Conservation (phyloP, 2,329 filamentous ascomycete genomes). For the Aspergillus sp. region DNA sequence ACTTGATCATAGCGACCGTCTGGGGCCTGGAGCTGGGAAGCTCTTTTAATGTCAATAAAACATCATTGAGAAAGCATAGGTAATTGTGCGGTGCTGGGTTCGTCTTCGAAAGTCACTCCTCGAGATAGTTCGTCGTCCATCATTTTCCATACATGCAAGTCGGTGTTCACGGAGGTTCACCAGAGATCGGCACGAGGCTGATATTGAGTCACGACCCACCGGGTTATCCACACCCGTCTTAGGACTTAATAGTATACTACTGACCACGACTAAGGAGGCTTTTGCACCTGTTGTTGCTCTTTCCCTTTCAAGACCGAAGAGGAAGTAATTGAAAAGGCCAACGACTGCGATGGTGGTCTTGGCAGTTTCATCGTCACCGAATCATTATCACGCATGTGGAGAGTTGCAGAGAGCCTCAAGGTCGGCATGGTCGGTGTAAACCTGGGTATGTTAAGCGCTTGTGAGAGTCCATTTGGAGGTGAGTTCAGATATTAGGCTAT, state of each 20-base stretch:
- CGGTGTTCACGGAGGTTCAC: no score
- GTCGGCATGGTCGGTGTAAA: slow-evolving; percentile 20
- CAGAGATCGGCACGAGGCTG: no score
- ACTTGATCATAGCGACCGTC: background rate
- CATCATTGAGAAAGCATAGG: background rate
- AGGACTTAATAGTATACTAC: no score
- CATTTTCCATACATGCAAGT: background rate
- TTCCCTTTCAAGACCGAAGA: background rate
- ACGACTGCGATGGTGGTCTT: slow-evolving; percentile 5
- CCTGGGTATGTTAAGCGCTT: slow-evolving; percentile 16
- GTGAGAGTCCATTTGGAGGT: slow-evolving; percentile 17
- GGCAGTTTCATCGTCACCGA: slow-evolving; percentile 3
- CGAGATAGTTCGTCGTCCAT: background rate
- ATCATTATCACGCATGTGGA: slow-evolving; percentile 5
- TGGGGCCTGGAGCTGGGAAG: no score
- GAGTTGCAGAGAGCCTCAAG: slow-evolving; percentile 9
- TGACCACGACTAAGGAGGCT: background rate
- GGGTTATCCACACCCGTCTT: no score
- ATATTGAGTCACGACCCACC: no score
- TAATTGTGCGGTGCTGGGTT: background rate
- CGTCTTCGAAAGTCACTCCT: background rate
- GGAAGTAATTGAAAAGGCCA: slow-evolving; percentile 1
- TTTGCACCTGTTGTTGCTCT: background rate
- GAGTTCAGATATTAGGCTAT: no score
- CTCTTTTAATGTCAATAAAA: background rate